Evolutionary conservation across 2,329 filamentous ascomycete genomes (phyloP).

Genomic region (Talaromyces sp.): DNA sequence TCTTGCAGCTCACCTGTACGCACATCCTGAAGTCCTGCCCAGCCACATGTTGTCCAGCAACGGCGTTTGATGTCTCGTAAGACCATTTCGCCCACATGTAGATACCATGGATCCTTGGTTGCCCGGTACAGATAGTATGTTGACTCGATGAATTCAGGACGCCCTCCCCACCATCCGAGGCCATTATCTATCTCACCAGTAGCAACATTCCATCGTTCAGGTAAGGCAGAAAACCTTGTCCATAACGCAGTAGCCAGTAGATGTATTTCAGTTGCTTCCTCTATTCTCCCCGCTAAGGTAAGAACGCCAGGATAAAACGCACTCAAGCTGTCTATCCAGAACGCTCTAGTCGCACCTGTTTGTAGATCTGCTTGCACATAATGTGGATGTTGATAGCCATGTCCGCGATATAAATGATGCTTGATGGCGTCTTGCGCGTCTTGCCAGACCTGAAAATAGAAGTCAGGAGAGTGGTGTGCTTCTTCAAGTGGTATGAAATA

Average conservation of each 20-base stretch:
- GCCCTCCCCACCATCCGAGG: slow-evolving; percentile 88
- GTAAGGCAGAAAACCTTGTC: slow-evolving; percentile 89
- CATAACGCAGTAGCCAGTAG: slow-evolving; percentile 87
- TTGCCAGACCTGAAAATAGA: slow-evolving; percentile 78
- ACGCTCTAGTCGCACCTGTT: slow-evolving; percentile 81
- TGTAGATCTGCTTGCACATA: slow-evolving; percentile 85
- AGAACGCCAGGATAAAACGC: slow-evolving; percentile 92
- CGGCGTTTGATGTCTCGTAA: slow-evolving; percentile 79
- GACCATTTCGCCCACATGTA: slow-evolving; percentile 94
- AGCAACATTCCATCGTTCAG: slow-evolving; percentile 86
- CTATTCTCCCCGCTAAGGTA: slow-evolving; percentile 77
- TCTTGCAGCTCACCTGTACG: slow-evolving; percentile 79
- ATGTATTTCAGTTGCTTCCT: slow-evolving; percentile 86
- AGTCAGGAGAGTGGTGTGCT: slow-evolving; percentile 65
- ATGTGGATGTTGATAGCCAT: slow-evolving; percentile 75
- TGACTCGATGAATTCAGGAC: slow-evolving; percentile 95
- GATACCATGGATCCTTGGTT: slow-evolving; percentile 91
- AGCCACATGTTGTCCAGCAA: slow-evolving; percentile 87
- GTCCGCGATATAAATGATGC: slow-evolving; percentile 77
- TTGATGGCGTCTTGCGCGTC: slow-evolving; percentile 82
- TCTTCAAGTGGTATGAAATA: slow-evolving; percentile 61
- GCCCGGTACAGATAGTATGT: slow-evolving; percentile 94
- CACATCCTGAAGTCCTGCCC: slow-evolving; percentile 83
- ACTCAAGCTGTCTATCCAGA: slow-evolving; percentile 93
- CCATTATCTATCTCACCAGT: slow-evolving; percentile 80